These are phyloP conservation scores for Acacia pycnantha DNA, from an alignment of 331 rosid genomes.

Conservation along the genomic window DNA sequence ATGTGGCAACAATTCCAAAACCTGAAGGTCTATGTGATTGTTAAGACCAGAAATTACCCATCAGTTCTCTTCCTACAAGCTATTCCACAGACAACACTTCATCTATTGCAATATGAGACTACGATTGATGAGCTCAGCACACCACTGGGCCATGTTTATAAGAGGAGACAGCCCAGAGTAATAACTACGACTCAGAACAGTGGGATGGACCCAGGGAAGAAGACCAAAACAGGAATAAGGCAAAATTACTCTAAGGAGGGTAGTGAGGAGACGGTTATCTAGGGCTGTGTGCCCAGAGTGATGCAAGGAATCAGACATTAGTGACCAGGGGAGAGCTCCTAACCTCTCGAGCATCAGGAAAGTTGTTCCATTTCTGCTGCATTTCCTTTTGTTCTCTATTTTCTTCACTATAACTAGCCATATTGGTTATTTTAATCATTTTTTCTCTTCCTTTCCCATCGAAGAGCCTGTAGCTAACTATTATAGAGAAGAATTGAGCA, in stretches of 20 bases:
- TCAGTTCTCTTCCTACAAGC: conserved; percentile 1
- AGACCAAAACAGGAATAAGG: background rate
- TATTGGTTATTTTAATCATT: background rate
- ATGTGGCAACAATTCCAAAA: background rate
- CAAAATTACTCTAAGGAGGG: background rate
- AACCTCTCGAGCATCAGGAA: background rate
- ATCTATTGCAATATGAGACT: conserved; percentile 15
- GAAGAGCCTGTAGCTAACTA: background rate
- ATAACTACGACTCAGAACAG: background rate
- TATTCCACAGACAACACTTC: background rate
- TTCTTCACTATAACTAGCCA: background rate
- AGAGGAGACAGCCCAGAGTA: background rate
- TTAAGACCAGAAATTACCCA: conserved; percentile 9
- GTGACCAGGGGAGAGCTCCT: background rate
- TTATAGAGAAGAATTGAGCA: background rate
- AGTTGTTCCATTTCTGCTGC: background rate
- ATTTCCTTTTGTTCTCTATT: background rate
- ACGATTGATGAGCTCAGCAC: background rate
- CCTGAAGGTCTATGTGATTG: background rate
- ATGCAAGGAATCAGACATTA: background rate
- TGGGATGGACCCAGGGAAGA: background rate
- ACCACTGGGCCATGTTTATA: background rate
- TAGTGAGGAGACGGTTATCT: background rate
- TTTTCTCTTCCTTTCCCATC: background rate
- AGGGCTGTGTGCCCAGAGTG: background rate